Base-by-base conservation (phyloP, 2,329 filamentous ascomycete genomes). In the Cyclaneusma minus region DNA sequence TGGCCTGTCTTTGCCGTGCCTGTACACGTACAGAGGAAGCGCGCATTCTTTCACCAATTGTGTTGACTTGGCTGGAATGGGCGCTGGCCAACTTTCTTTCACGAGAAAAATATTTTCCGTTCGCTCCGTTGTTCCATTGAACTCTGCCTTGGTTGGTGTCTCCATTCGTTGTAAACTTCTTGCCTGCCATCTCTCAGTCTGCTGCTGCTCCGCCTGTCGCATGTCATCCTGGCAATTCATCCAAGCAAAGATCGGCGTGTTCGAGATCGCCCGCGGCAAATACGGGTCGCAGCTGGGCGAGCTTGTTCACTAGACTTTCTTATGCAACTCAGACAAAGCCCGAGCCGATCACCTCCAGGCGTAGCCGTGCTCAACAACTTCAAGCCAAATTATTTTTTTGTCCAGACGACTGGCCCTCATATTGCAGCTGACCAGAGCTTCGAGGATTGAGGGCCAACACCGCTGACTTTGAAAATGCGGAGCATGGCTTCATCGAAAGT, bases 401-500 rank as follows among this genome's bases (percentile, higher is more conserved):
- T 4, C 4, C n/a, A 11, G 11, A 22, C 6, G 11, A 22, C 5
- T 13, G 14, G 5, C 21, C 21, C 39, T 48, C 41, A 41, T 44
- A 45, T 40, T 43, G 40, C 42, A 39, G 42, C 42, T 43, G 43
- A 26, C 34, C 30, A 41, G 39, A 42, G 42, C 43, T 44, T 44
- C 40, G 40, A 43, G 42, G 43, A 43, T 45, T 44, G 44, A 43
- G 37, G 43, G 44, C 40, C 36, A 38, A 39, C 24, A 26, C 15
- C 41, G 42, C 42, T 25, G 40, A 29, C 34, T 35, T 33, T 37
- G 36, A 37, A 32, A 35, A 46, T 41, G 47, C 49, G 47, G 52
- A 55, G 55, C 58, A 70, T 70, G 66, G 64, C 66, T 50, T 70
- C 64, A 47, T 69, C 65, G 49, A 69, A 68, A 60, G 66, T 70